Percentiles rank a stretch among this genome's conserved stretches.
phyloP scores from a whole-genome alignment of 2,329 filamentous ascomycete species.

The Alternaria dauci region DNA sequence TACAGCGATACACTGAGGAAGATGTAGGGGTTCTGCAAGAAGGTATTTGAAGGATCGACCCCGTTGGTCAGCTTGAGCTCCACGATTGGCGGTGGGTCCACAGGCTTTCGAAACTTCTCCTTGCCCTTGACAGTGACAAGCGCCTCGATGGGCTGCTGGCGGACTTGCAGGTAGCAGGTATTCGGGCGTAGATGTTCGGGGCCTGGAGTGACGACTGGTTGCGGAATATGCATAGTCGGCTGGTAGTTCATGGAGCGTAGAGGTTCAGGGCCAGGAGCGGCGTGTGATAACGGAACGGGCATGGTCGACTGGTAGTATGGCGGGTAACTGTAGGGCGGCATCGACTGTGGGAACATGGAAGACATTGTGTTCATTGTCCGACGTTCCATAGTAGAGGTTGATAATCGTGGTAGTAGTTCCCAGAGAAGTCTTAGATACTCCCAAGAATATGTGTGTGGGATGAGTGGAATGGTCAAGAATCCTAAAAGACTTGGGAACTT shows the following conservation, averaged over 20 bases:
- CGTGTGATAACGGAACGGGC: background rate
- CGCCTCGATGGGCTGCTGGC: slow-evolving; percentile 73
- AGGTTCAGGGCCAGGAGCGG: background rate
- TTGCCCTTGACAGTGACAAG: slow-evolving; percentile 72
- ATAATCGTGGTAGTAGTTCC: background rate
- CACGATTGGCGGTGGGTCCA: slow-evolving; percentile 87
- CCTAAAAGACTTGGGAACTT: slow-evolving; percentile 1
- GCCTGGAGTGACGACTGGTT: background rate
- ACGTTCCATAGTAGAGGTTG: background rate
- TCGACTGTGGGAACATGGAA: slow-evolving; percentile 1
- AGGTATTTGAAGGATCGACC: slow-evolving; percentile 67
- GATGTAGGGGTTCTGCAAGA: slow-evolving; percentile 70
- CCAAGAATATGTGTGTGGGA: background rate
- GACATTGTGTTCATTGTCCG: slow-evolving; percentile 2
- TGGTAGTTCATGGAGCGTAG: background rate
- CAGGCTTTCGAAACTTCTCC: slow-evolving; percentile 84
- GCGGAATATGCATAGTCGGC: background rate
- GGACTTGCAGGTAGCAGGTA: slow-evolving; percentile 49
- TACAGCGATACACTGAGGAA: slow-evolving; percentile 68
- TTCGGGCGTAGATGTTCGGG: background rate
- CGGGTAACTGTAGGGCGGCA: slow-evolving; percentile 1
- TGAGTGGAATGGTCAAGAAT: background rate
- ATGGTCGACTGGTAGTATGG: background rate
- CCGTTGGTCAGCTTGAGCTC: slow-evolving; percentile 67
- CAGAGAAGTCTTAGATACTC: slow-evolving; percentile 1